A percentile compares a stretch with the other conserved stretches of the same genome.
These are phyloP conservation scores for Monilinia laxa DNA, from an alignment of 2,329 filamentous ascomycete species.

Conservation along the genomic window DNA sequence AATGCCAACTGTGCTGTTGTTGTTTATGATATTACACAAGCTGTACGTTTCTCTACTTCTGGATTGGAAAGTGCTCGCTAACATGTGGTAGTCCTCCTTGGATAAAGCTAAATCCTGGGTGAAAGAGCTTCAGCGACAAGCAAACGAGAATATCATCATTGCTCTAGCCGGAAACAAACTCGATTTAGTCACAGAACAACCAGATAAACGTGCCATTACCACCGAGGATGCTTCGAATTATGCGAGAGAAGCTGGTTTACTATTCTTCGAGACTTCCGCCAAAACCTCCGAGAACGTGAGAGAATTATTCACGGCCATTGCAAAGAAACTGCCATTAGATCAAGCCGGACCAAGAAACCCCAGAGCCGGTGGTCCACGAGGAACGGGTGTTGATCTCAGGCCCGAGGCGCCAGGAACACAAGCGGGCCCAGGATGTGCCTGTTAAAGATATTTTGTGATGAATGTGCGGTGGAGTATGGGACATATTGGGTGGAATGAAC, in stretches of 20 bases:
- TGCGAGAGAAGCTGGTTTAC: constrained; percentile 83
- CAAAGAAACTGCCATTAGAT: constrained; percentile 94
- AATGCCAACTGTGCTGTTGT: constrained; percentile 99
- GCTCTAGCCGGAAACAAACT: constrained; percentile 97
- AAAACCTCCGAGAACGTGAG: constrained; percentile 96
- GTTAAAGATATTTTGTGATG: constrained; percentile 46
- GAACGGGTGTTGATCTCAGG: constrained; percentile 62
- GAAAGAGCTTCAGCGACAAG: constrained; percentile 96
- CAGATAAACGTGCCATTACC: constrained; percentile 90
- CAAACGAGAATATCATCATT: constrained; percentile 99
- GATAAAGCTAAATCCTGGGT: constrained; percentile 99
- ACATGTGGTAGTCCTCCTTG: constrained; percentile 70
- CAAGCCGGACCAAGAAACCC: constrained; percentile 90
- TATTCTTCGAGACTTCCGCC: constrained; percentile 98
- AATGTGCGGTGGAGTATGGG: constrained; percentile 28
- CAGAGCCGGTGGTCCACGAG: constrained; percentile 54
- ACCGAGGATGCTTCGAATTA: constrained; percentile 93
- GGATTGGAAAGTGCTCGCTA: background rate
- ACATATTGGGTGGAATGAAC: constrained; percentile 27
- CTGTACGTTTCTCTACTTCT: constrained; percentile 56
- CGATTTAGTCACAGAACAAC: constrained; percentile 90
- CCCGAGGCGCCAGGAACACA: constrained; percentile 55
- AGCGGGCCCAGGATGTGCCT: constrained; percentile 61
- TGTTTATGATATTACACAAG: constrained; percentile 99
- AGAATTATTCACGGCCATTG: constrained; percentile 95